Base-by-base conservation (phyloP, 1,284 basidiomycete species). In the Ceratorhiza oryzae-sativae region DNA sequence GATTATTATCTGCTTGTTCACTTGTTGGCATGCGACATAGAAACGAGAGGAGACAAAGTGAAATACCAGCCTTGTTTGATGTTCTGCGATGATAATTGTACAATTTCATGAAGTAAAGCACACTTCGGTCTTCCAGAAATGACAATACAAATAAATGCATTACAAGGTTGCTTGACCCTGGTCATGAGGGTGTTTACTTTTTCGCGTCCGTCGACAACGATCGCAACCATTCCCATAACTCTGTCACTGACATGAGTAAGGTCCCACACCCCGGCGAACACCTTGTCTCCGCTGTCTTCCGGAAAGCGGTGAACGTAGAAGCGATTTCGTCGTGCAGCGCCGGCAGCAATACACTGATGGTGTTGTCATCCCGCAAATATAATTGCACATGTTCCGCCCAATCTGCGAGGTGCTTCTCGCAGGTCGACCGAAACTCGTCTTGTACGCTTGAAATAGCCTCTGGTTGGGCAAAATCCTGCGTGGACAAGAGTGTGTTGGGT, bases 311-410 rank as follows among this genome's bases (percentile, higher is more conserved):
- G 58, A 68, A 68, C 25, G 41, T 48, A 9, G 65, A 68, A 6
- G 65, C 84, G 18, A 95, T 86, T n/a, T 87, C 85, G 56, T 90
- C 91, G 77, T 88, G 84, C 23, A 92, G 84, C 75, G 95, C 93
- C 30, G 87, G 87, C 20, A 95, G 80, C 60, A 97, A 81, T 2
- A 96, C 89, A 1, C 82, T 82, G 39, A 91, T 91, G 6, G 93
- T 94, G 72, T 90, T 85, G 75, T 94, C 92, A 75, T 91, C 89
- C 23, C 76, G 75, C 13, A 97, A 84, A 78, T 95, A 97, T 71
- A 92, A 77, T 77, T 85, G 83, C 75, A 95, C 80, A 58, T 86
- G 83, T 5, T 79, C 83, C 15, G 87, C 84, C 74, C 83, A 85
- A 1, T 80, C 80, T 30, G 84, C 84, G n/a, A 93, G 81, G 75